Percentiles rank a stretch among this genome's conserved stretches.
Evolutionary conservation across 768 basidiomycete species (phyloP).

Genomic region (Suillus occidentalis): DNA sequence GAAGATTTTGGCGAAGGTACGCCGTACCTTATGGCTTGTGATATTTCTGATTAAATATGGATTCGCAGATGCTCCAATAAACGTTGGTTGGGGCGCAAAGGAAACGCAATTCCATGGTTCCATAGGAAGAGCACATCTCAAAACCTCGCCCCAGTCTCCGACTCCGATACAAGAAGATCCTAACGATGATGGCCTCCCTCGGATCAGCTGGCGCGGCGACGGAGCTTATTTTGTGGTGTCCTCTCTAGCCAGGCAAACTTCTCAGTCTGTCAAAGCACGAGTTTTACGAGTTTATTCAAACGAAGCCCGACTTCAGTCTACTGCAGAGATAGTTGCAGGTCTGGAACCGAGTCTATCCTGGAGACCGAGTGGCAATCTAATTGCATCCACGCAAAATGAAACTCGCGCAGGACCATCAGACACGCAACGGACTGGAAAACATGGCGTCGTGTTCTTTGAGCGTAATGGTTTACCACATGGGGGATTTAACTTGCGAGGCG

Average conservation of each 20-base stretch:
- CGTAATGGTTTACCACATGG: constrained; percentile 92
- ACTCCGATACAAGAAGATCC: constrained; percentile 52
- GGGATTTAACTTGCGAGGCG: constrained; percentile 68
- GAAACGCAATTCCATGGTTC: constrained; percentile 98
- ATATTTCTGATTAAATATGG: constrained; percentile 11
- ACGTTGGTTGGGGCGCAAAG: constrained; percentile 98
- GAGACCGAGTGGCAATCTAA: constrained; percentile 87
- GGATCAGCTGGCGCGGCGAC: constrained; percentile 94
- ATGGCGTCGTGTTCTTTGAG: constrained; percentile 94
- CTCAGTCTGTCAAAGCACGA: constrained; percentile 21
- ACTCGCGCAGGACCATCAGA: constrained; percentile 74
- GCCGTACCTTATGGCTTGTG: background rate
- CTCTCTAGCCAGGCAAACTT: constrained; percentile 49
- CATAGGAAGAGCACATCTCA: constrained; percentile 66
- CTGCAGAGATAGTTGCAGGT: constrained; percentile 80
- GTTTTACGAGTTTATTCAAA: constrained; percentile 33
- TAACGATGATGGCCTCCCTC: constrained; percentile 68
- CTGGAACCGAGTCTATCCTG: constrained; percentile 80
- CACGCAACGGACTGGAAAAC: constrained; percentile 60
- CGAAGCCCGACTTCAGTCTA: constrained; percentile 72
- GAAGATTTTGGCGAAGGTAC: constrained; percentile 82
- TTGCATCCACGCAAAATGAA: constrained; percentile 76
- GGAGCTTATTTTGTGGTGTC: constrained; percentile 87
- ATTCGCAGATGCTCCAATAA: constrained; percentile 76
- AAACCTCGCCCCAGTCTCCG: constrained; percentile 52